Percentiles rank a stretch among this genome's conserved stretches.
Conservation (phyloP, 2,329 filamentous ascomycete species). For the Colletotrichum liriopes region DNA sequence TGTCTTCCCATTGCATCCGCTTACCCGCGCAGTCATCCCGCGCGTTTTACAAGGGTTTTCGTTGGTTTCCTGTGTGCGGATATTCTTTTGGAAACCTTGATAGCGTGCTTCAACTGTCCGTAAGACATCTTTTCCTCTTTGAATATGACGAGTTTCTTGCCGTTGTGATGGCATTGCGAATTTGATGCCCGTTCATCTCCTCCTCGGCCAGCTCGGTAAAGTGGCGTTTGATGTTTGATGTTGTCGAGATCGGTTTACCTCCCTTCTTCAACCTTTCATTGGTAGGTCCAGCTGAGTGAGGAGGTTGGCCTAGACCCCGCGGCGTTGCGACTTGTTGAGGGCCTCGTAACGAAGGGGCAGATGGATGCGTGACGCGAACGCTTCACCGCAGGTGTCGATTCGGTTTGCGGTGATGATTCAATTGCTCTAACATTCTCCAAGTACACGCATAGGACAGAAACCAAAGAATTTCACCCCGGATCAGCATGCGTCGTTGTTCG, state of each 20-base stretch:
- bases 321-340: conserved; percentile 36
- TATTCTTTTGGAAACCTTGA: background rate
- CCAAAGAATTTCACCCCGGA: conserved; percentile 67
- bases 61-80: too few species aligned
- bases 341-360: conserved; percentile 52
- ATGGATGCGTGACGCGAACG: conserved; percentile 55
- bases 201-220: background rate
- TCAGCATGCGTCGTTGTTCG: conserved; percentile 59
- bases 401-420: conserved; percentile 55
- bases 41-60: too few species aligned
- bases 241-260: background rate
- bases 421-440: conserved; percentile 57
- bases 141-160: background rate
- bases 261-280: background rate
- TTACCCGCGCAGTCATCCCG: background rate
- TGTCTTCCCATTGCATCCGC: background rate
- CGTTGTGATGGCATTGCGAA: conserved; percentile 2
- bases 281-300: background rate
- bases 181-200: conserved; percentile 18
- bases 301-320: conserved; percentile 38
- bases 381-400: conserved; percentile 54
- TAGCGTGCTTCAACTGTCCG: background rate
- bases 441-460: conserved; percentile 54
- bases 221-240: background rate
- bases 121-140: background rate